These are phyloP conservation scores for Trichoderma lentiforme DNA, from an alignment of 2,329 filamentous ascomycete species.

Conservation along the genomic window DNA sequence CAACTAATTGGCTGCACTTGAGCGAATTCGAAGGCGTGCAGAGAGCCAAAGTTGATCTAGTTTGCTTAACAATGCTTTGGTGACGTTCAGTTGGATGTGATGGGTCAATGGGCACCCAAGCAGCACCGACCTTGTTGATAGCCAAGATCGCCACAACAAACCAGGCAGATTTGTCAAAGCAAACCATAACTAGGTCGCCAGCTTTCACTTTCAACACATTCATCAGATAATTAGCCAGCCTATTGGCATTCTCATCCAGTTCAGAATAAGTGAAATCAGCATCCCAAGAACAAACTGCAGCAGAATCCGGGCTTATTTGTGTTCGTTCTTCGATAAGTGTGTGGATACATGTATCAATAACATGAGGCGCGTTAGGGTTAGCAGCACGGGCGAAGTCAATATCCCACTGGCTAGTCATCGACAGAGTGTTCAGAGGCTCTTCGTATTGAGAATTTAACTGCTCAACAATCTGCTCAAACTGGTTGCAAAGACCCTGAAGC, in stretches of 20 bases:
- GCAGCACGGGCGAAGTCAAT: background rate
- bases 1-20: background rate
- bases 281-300: constrained; percentile 24
- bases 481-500: background rate
- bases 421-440: background rate
- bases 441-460: background rate
- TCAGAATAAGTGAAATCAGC: constrained; percentile 20
- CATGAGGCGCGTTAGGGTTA: background rate
- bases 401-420: background rate
- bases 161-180: constrained; percentile 23
- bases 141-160: constrained; percentile 25
- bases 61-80: background rate
- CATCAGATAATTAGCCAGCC: background rate
- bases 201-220: constrained; percentile 20
- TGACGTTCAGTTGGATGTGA: background rate
- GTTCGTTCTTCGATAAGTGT: constrained; percentile 5
- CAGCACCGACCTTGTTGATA: constrained; percentile 28
- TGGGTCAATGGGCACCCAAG: constrained; percentile 9
- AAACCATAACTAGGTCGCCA: constrained; percentile 21
- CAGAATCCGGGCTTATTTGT: background rate
- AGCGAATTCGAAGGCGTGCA: background rate
- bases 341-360: constrained; percentile 12
- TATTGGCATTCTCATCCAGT: constrained; percentile 15
- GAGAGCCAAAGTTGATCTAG: background rate
- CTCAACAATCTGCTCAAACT: background rate